A percentile compares a stretch with the other conserved stretches of the same genome.
Conservation (phyloP, 139 green algal species). For the Tetradesmus lagerheimii region DNA sequence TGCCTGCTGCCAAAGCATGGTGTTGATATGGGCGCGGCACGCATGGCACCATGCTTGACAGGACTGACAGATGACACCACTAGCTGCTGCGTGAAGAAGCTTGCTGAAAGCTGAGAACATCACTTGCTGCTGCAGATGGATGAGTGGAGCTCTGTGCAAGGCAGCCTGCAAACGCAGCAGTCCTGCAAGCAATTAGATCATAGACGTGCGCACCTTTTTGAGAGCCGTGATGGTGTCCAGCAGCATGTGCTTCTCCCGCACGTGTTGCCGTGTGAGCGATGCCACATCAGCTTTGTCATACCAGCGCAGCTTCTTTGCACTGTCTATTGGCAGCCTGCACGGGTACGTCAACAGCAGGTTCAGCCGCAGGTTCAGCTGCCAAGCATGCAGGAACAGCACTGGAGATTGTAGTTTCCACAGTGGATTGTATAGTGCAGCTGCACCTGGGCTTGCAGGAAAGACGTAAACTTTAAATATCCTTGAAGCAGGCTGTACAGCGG, state of each 20-base stretch:
- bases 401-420: too few relatives aligned
- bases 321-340: constrained; percentile 66
- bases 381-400: not conserved
- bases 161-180: not conserved
- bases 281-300: constrained; percentile 74
- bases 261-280: constrained; percentile 51
- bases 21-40: too few relatives aligned
- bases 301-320: constrained; percentile 70
- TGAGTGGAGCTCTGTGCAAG: not conserved
- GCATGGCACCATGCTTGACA: too few relatives aligned
- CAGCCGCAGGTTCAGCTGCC: not conserved
- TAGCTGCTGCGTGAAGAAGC: too few relatives aligned
- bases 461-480: too few relatives aligned
- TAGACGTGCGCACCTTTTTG: constrained; percentile 33
- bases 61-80: too few relatives aligned
- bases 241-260: constrained; percentile 68
- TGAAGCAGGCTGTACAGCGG: not conserved
- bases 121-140: too few relatives aligned
- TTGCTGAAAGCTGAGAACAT: too few relatives aligned
- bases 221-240: constrained; percentile 63
- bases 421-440: not conserved
- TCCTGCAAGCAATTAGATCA: not conserved
- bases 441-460: not conserved
- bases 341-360: not conserved
- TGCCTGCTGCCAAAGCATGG: too few relatives aligned